Evolutionary conservation across 2,329 filamentous ascomycete genomes (phyloP), one percentile per base, ranked within the genome.

Genomic region (Hirsutella minnesotensis): DNA sequence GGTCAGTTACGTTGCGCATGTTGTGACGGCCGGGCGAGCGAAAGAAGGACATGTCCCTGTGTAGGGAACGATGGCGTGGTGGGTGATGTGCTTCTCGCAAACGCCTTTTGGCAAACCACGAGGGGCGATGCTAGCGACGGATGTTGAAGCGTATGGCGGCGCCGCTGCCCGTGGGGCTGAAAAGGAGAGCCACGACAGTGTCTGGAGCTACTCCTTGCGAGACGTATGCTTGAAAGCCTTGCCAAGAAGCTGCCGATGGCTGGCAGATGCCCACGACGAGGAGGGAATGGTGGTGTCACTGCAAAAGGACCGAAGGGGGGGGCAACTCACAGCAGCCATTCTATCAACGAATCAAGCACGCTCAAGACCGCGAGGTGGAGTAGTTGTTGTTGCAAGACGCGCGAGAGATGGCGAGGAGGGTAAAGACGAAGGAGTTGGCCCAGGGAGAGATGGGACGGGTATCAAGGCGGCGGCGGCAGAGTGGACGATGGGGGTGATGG

Each of bases 301-400:
- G 13, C 37, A 29, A n/a, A 42, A 18, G 43, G 46, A 47, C 44
- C 9, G 33, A 49, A 18, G 31, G 33, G 39, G 46, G 35, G 40
- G 43, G 47, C 44, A 45, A 65, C 62, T 63, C 59, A 65, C 62
- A 60, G 63, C 59, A 62, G 62, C 62, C 62, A 65, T 65, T 61
- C 62, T 65, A 59, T 58, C 54, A 52, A 50, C 52, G 51, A 55
- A 56, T 53, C 53, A 47, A 45, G 47, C 46, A 48, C 45, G 49
- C 46, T 49, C 46, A 34, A 41, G 41, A 39, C 39, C 31, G 38
- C 41, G 12, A 31, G 37, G 38, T 41, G 40, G 36, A 44, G 41
- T 15, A 41, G 41, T 43, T n/a, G 45, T 43, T 30, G 27, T 27
- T 42, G 39, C 4, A 37, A 41, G 30, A 16, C 16, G 36, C 38